Percentiles rank a stretch among this genome's conserved stretches.
phyloP scores from a whole-genome alignment of 2,329 filamentous ascomycete species.

The Allantophomopsis lycopodina region DNA sequence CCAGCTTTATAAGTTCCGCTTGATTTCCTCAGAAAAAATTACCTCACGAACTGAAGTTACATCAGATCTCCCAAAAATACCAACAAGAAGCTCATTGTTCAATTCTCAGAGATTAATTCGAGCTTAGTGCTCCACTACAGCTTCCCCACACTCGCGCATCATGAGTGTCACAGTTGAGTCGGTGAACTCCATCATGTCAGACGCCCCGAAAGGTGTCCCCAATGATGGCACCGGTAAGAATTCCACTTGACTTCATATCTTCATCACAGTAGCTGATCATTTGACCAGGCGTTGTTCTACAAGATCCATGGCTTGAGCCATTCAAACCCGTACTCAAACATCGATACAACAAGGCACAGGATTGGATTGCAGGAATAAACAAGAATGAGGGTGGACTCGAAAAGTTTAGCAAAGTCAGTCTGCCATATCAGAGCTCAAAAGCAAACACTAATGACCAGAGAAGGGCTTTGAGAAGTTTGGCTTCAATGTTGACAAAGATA shows the following conservation, averaged over 20 bases:
- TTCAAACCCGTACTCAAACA: slow-evolving; percentile 66
- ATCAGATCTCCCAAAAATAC: no score
- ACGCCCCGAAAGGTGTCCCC: slow-evolving; percentile 33
- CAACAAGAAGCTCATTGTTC: no score
- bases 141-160: slow-evolving; percentile 3
- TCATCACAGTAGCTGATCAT: slow-evolving; percentile 7
- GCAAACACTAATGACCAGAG: background rate
- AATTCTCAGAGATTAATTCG: no score
- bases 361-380: slow-evolving; percentile 78
- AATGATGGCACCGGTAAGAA: slow-evolving; percentile 58
- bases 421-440: background rate
- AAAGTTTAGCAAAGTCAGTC: slow-evolving; percentile 69
- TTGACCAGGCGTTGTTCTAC: slow-evolving; percentile 59
- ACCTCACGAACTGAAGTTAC: no score
- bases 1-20: no score
- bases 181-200: slow-evolving; percentile 12
- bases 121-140: background rate
- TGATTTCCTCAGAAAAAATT: no score
- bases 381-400: slow-evolving; percentile 78
- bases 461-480: slow-evolving; percentile 81
- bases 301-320: slow-evolving; percentile 83
- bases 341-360: slow-evolving; percentile 65
- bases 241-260: background rate
- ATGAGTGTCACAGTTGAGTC: slow-evolving; percentile 16
- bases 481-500: slow-evolving; percentile 66